Conservation (phyloP, 1,284 basidiomycete genomes). For the Mycena citricolor region DNA sequence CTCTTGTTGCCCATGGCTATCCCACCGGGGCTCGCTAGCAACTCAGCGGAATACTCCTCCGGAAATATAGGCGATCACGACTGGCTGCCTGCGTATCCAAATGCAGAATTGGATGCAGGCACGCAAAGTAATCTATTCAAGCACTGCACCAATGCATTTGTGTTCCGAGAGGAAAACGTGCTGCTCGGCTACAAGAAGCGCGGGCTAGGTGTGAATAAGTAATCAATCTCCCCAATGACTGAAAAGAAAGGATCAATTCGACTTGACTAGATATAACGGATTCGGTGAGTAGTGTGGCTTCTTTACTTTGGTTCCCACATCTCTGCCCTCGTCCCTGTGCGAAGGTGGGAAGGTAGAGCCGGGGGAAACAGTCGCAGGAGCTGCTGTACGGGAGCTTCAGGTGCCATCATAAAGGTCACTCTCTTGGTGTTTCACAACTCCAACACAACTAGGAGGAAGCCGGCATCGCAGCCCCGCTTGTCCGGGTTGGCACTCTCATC, state of each 20-base stretch:
- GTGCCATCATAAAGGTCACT: constrained; percentile 30
- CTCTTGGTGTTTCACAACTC: no score
- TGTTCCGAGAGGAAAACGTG: constrained; percentile 46
- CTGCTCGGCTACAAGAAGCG: constrained; percentile 72
- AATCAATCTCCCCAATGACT: constrained; percentile 3
- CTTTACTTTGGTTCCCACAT: not conserved
- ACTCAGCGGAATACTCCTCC: no score
- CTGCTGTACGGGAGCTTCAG: constrained; percentile 65
- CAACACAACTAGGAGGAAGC: constrained; percentile 66
- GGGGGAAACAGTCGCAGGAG: constrained; percentile 57
- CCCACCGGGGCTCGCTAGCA: no score
- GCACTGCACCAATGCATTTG: constrained; percentile 64
- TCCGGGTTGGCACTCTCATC: constrained; percentile 58
- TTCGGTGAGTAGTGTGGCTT: constrained; percentile 55
- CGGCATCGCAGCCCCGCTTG: constrained; percentile 60
- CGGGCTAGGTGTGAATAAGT: constrained; percentile 65
- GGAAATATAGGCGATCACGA: no score
- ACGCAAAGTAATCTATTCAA: no score
- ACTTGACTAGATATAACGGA: constrained; percentile 18
- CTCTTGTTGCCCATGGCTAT: no score
- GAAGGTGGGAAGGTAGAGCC: constrained; percentile 69
- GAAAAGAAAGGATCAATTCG: no score
- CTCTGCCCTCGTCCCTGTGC: not conserved
- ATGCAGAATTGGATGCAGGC: no score
- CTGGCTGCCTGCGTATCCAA: no score